phyloP scores from a whole-genome alignment of 129 eudicot genomes.

The Glebionis coronaria region DNA sequence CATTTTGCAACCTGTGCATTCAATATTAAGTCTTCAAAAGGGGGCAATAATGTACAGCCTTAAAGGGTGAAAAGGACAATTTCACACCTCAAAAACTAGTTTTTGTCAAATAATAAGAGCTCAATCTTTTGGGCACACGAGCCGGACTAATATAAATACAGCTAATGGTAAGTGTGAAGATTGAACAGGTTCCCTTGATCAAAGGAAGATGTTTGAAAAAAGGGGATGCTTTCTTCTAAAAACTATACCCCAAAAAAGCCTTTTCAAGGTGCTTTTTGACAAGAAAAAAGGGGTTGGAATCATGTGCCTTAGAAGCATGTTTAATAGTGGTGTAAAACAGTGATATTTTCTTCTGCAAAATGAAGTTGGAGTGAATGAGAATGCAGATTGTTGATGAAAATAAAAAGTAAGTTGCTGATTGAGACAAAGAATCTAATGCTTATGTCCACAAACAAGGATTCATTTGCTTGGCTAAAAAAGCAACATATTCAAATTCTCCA shows the following conservation, averaged over 20 bases:
- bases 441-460: constrained; percentile 35
- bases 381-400: constrained; percentile 29
- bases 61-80: constrained; percentile 11
- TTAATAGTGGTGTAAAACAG: constrained; percentile 34
- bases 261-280: constrained; percentile 31
- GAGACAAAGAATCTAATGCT: constrained; percentile 45
- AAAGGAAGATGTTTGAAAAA: constrained; percentile 27
- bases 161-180: constrained; percentile 37
- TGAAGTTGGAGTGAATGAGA: constrained; percentile 37
- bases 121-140: constrained; percentile 23
- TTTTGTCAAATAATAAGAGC: neutral
- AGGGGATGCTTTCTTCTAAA: constrained; percentile 38
- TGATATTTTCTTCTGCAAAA: constrained; percentile 28
- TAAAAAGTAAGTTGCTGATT: constrained; percentile 28
- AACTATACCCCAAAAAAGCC: constrained; percentile 33
- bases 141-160: constrained; percentile 29
- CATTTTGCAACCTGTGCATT: neutral
- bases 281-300: constrained; percentile 35
- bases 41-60: neutral
- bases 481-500: constrained; percentile 29
- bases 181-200: constrained; percentile 36
- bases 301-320: constrained; percentile 37
- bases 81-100: constrained; percentile 1
- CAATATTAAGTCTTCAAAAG: neutral
- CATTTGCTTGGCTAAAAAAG: constrained; percentile 29